Percentiles rank a stretch among this genome's conserved stretches.
phyloP scores from a whole-genome alignment of 208 protist genomes.

The Phytomonas francai region DNA sequence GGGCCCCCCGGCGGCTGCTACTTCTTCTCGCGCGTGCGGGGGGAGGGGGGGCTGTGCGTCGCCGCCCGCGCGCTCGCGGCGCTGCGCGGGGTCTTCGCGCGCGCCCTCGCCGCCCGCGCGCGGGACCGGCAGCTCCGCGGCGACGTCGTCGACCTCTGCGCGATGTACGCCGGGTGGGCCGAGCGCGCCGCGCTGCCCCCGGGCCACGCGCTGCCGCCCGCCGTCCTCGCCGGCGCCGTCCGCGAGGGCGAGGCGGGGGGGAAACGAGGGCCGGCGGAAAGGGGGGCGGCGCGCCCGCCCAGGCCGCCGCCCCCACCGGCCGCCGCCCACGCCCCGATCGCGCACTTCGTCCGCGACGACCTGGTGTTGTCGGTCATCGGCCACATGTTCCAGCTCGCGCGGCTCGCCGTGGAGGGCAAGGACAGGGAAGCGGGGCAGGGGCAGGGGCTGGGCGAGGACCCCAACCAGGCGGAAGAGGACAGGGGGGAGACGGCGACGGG shows the following conservation, averaged over 20 bases:
- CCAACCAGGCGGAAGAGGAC: neutral
- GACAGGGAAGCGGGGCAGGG: neutral
- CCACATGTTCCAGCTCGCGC: constrained; percentile 69
- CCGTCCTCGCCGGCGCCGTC: constrained; percentile 35
- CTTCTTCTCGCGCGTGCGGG: constrained; percentile 71
- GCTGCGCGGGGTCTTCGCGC: constrained; percentile 32
- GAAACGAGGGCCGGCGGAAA: neutral
- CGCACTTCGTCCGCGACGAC: constrained; percentile 39
- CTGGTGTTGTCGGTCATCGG: constrained; percentile 50
- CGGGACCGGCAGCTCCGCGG: constrained; percentile 41
- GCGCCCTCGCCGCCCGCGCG: constrained; percentile 27
- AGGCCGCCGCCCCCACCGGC: constrained; percentile 2
- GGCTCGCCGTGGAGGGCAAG: constrained; percentile 17
- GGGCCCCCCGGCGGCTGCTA: constrained; percentile 79
- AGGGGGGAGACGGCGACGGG: neutral
- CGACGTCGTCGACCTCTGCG: constrained; percentile 57
- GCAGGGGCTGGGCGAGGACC: neutral
- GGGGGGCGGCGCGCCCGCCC: neutral
- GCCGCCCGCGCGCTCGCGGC: constrained; percentile 51
- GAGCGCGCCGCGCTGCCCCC: constrained; percentile 21
- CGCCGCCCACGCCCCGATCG: constrained; percentile 18
- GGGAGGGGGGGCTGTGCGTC: constrained; percentile 39
- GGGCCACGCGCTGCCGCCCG: constrained; percentile 26
- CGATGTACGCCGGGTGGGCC: constrained; percentile 73
- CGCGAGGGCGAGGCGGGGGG: constrained; percentile 22